Conservation (phyloP, 176 grass and related monocot species). For the Eragrostis nindensis region DNA sequence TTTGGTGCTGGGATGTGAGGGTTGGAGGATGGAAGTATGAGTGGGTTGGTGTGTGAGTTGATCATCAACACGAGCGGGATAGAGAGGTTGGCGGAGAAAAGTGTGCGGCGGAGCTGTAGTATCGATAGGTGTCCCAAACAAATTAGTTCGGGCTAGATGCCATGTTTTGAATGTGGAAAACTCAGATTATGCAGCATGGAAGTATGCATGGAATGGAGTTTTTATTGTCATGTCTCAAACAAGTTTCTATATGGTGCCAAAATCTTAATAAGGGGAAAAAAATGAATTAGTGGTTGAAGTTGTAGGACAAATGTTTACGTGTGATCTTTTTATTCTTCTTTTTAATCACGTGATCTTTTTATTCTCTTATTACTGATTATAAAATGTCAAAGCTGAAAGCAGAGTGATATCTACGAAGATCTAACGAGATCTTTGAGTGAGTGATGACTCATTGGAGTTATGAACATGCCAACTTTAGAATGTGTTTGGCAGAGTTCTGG, state of each 20-base stretch:
- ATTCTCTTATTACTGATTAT: background rate
- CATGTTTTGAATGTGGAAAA: background rate
- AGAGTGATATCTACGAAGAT: background rate
- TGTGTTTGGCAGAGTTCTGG: background rate
- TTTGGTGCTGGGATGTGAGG: constrained; percentile 4
- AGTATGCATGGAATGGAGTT: background rate
- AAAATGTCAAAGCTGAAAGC: background rate
- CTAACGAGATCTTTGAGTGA: constrained; percentile 10
- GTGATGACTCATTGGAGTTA: background rate
- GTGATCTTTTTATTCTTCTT: background rate
- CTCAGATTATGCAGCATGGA: background rate
- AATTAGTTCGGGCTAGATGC: background rate
- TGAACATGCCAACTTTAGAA: background rate
- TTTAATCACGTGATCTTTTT: background rate
- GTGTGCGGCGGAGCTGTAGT: background rate
- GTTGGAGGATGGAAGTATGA: background rate
- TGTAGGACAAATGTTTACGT: background rate
- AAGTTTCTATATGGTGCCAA: background rate
- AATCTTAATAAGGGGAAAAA: background rate
- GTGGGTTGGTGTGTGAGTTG: constrained; percentile 20
- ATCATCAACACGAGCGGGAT: constrained; percentile 14
- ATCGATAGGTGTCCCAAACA: background rate
- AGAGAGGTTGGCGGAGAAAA: background rate
- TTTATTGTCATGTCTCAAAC: background rate
- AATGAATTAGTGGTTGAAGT: background rate